Evolutionary conservation across 2,329 filamentous ascomycete species (phyloP).

Genomic region (Macrophomina tecta): DNA sequence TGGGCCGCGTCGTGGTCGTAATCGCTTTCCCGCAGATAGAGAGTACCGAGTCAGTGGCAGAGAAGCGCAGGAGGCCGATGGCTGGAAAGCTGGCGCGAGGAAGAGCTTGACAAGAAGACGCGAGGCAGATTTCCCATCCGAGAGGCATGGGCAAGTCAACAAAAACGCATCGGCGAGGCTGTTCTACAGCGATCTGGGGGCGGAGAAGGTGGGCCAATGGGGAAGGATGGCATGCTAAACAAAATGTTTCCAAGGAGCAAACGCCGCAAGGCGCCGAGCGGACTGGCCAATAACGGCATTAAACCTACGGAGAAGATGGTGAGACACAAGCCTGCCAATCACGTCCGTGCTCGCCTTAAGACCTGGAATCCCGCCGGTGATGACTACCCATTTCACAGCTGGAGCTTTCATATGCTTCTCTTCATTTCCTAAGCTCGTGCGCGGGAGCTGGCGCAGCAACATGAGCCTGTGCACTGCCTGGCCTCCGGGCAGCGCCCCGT

Average conservation of each 20-base stretch:
- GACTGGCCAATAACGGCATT: not conserved
- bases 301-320: slow-evolving; percentile 9
- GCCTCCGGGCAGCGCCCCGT: not conserved
- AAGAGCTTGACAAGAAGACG: not conserved
- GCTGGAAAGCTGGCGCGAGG: not conserved
- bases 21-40: not conserved
- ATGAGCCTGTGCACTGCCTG: not conserved
- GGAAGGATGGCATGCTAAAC: not conserved
- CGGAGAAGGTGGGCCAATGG: slow-evolving; percentile 1
- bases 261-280: not conserved
- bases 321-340: slow-evolving; percentile 10
- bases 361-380: slow-evolving; percentile 6
- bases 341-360: slow-evolving; percentile 11
- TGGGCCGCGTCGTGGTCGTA: not conserved
- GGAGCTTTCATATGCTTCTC: not conserved
- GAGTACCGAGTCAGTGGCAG: not conserved
- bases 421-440: not conserved
- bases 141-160: not conserved
- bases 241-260: not conserved
- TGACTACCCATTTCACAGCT: not conserved
- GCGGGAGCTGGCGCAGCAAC: not conserved
- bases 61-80: not conserved
- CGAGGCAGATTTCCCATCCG: not conserved
- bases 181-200: not conserved
- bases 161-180: not conserved